Evolutionary conservation across 176 grass and related monocot genomes (phyloP), one percentile per base, ranked within the genome.

Genomic region (Zoysia japonica): DNA sequence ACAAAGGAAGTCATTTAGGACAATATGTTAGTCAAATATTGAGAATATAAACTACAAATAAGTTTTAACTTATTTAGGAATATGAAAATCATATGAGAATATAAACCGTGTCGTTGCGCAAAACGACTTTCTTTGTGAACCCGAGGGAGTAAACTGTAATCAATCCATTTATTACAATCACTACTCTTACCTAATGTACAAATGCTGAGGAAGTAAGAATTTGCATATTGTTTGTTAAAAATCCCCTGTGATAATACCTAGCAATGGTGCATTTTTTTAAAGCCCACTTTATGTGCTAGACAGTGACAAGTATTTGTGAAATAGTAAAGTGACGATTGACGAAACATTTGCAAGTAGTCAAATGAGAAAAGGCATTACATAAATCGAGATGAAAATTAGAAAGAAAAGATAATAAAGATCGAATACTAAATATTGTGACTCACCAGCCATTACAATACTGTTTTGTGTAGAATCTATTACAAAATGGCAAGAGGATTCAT

Each of bases 361-460:
- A 61, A 65, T 11, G 9, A 43, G n/a, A 14, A 20, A 56, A 11
- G 55, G 12, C 42, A 52, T 72, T 48, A 77, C 20, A 68, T 68
- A 3, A 79, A 60, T 47, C 2, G 9, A 10, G 7, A 54, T 63
- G 20, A 39, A 11, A 80, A 28, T 42, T 66, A 66, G n/a, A 37
- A 74, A 46, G 16, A 62, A 57, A 66, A 35, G 52, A 53, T 7
- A 54, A 46, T 47, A 53, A 17, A 10, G 45, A 47, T 61, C 9
- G 28, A 11, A 65, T 28, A 77, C 36, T 40, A 36, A 14, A 69
- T 84, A 43, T 61, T 75, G 75, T 74, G 44, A 79, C 46, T 38
- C 5, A 40, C 15, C 77, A 47, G 46, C 3, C 54, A 1, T 39
- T 69, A 11, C 3, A 3, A 54, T 78, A 10, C 35, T 72, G 67